These are phyloP conservation scores for Carex scoparia DNA, from an alignment of 176 grass and related monocot species.

Conservation along the genomic window DNA sequence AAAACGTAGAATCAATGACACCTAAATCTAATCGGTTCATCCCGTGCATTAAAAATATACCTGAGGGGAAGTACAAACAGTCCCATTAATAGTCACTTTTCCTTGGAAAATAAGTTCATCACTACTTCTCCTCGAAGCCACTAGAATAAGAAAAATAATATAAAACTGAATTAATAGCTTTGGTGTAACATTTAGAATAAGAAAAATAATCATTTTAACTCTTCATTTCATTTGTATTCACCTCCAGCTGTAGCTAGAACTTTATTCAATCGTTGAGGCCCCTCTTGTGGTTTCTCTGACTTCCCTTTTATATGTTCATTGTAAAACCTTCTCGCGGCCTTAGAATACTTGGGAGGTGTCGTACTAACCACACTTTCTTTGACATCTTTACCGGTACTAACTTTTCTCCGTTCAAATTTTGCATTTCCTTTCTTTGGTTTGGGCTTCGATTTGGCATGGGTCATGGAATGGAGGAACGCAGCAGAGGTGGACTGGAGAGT, in stretches of 20 bases:
- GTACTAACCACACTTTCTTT: conserved; percentile 23
- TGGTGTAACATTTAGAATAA: neutral
- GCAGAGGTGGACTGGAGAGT: conserved; percentile 41
- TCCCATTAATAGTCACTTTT: conserved; percentile 95
- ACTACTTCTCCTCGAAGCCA: conserved; percentile 79
- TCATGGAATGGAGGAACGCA: conserved; percentile 51
- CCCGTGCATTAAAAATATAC: conserved; percentile 29
- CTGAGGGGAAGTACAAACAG: conserved; percentile 77
- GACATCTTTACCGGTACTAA: neutral
- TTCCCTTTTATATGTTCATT: conserved; percentile 54
- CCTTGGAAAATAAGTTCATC: conserved; percentile 96
- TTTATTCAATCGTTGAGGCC: conserved; percentile 67
- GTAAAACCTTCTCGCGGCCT: conserved; percentile 92
- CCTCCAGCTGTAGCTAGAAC: conserved; percentile 80
- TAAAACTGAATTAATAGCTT: conserved; percentile 16
- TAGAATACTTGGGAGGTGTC: conserved; percentile 65
- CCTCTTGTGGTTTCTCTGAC: conserved; percentile 6
- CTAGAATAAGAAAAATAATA: conserved; percentile 30
- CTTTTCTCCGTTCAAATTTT: conserved; percentile 3
- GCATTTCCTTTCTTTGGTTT: conserved; percentile 36
- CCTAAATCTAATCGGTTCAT: neutral
- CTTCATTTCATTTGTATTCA: neutral
- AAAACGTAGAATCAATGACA: neutral
- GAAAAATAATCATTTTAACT: neutral
- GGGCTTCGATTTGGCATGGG: conserved; percentile 42